These are phyloP conservation scores for Ramaria sp. DNA, from an alignment of 768 basidiomycete species.

Conservation along the genomic window DNA sequence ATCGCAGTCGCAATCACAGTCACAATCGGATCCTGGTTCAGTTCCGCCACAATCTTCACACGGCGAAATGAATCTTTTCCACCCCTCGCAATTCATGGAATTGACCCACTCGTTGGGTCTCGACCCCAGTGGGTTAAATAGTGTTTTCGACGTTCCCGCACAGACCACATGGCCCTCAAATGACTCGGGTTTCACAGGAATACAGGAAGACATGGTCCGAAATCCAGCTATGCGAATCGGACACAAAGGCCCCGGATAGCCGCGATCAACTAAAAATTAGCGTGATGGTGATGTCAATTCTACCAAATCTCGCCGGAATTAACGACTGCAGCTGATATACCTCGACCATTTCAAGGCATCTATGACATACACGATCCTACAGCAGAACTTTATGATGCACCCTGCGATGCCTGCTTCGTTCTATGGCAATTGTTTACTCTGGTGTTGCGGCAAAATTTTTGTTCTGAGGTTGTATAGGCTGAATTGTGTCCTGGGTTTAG, in stretches of 20 bases:
- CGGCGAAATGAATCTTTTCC: background rate
- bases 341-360: too few species aligned
- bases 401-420: too few species aligned
- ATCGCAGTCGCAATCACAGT: background rate
- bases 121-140: constrained; percentile 1
- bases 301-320: too few species aligned
- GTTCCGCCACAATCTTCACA: background rate
- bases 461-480: too few species aligned
- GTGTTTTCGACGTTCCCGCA: background rate
- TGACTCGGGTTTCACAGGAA: background rate
- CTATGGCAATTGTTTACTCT: too few species aligned
- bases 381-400: too few species aligned
- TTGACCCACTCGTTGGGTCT: constrained; percentile 1
- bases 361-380: too few species aligned
- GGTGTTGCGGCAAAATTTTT: too few species aligned
- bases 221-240: background rate
- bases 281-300: too few species aligned
- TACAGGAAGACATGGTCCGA: background rate
- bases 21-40: background rate
- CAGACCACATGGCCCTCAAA: background rate
- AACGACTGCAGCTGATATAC: too few species aligned
- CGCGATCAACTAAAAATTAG: background rate
- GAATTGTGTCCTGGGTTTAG: too few species aligned
- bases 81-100: background rate
- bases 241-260: background rate